These are phyloP conservation scores for Nicotiana tomentosiformis DNA, from an alignment of 257 asterid species.

Conservation along the genomic window DNA sequence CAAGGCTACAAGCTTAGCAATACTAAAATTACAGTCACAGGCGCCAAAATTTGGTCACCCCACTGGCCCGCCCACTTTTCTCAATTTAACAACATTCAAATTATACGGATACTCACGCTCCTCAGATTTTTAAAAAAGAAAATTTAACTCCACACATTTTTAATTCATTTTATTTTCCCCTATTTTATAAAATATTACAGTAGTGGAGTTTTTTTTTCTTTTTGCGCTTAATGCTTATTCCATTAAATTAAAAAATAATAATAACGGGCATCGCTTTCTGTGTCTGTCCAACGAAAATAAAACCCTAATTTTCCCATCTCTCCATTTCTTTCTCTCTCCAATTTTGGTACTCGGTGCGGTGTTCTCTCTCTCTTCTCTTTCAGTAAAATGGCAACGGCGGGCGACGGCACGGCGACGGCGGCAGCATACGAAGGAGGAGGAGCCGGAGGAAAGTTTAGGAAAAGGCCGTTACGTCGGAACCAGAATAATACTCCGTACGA, in stretches of 20 bases:
- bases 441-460: constrained; percentile 79
- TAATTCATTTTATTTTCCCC: no score
- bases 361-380: constrained; percentile 3
- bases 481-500: constrained; percentile 72
- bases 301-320: constrained; percentile 45
- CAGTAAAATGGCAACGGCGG: constrained; percentile 64
- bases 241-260: neutral
- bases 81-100: neutral
- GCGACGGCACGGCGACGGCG: constrained; percentile 46
- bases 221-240: neutral
- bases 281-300: neutral
- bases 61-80: constrained; percentile 1
- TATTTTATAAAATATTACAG: no score
- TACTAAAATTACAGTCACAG: neutral
- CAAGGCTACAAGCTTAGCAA: neutral
- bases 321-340: neutral
- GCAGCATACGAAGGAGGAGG: constrained; percentile 41
- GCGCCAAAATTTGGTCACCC: neutral
- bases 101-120: neutral
- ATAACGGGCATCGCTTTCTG: neutral
- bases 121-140: neutral
- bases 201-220: no score
- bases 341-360: constrained; percentile 2
- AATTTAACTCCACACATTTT: no score
- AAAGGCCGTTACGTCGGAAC: constrained; percentile 44